A percentile compares a stretch with the other conserved stretches of the same genome.
These are phyloP conservation scores for Pseudocercospora musae DNA, from an alignment of 2,329 filamentous ascomycete species.

Conservation along the genomic window DNA sequence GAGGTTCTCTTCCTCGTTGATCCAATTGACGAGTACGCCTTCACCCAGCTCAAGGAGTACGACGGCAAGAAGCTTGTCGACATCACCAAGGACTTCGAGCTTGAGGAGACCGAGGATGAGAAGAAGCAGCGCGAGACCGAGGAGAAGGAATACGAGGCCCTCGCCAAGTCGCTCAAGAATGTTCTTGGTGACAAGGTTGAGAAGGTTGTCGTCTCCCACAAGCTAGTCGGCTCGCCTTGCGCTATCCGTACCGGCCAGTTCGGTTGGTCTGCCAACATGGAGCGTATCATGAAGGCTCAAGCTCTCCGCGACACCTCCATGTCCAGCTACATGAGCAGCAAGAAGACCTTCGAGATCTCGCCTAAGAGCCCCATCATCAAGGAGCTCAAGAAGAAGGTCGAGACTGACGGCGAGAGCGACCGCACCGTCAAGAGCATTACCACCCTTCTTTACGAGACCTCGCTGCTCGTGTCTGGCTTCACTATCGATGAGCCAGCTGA, in stretches of 20 bases:
- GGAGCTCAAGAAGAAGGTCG: constrained; percentile 99
- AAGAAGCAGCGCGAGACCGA: constrained; percentile 92
- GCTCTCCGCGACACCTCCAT: constrained; percentile 99
- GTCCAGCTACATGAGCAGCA: constrained; percentile 99
- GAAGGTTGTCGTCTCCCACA: constrained; percentile 99
- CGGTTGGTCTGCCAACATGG: constrained; percentile 99
- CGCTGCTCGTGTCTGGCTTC: constrained; percentile 96
- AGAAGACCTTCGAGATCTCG: constrained; percentile 99
- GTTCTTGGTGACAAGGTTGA: constrained; percentile 98
- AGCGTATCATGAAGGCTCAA: constrained; percentile 99
- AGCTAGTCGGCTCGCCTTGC: constrained; percentile 89
- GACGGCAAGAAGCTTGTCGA: constrained; percentile 99
- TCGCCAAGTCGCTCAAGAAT: constrained; percentile 98
- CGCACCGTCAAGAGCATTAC: constrained; percentile 99
- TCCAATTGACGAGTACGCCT: constrained; percentile 98
- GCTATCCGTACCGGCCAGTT: constrained; percentile 99
- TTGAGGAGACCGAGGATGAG: constrained; percentile 99
- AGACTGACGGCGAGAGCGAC: constrained; percentile 95
- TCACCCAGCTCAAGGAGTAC: constrained; percentile 99
- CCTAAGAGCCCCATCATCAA: constrained; percentile 96
- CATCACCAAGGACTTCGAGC: constrained; percentile 99
- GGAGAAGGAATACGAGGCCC: constrained; percentile 95
- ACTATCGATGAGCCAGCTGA: constrained; percentile 98
- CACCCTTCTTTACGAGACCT: constrained; percentile 97
- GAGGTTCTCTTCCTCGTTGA: constrained; percentile 99